Evolutionary conservation across 108 stramenopile genomes (phyloP).

Genomic region (Chaetoceros tenuissimus): DNA sequence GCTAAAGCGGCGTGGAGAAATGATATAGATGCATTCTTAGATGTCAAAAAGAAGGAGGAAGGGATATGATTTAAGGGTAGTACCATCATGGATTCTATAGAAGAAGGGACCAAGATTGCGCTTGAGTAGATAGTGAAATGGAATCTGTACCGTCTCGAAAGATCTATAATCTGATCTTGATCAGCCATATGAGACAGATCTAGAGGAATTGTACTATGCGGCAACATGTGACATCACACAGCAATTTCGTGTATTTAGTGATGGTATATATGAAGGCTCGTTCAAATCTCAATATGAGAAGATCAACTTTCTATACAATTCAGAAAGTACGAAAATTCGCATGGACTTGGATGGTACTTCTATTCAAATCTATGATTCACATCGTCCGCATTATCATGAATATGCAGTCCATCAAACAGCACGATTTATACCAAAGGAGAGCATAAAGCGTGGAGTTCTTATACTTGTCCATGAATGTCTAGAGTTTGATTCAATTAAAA

Average conservation of each 20-base stretch:
- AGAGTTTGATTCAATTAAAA: constrained; percentile 66
- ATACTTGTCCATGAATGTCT: constrained; percentile 77
- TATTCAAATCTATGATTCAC: constrained; percentile 61
- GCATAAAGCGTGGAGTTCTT: constrained; percentile 60
- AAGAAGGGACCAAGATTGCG: not conserved
- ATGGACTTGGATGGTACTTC: constrained; percentile 62
- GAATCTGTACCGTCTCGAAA: not conserved
- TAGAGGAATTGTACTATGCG: not conserved
- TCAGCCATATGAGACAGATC: not conserved
- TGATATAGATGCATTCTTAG: not conserved
- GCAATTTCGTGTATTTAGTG: not conserved
- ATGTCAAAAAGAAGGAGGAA: not conserved
- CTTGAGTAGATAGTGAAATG: constrained; percentile 1
- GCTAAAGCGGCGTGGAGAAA: too few species aligned
- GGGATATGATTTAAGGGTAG: not conserved
- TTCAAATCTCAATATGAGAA: constrained; percentile 25
- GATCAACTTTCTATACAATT: constrained; percentile 20
- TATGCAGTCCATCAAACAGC: constrained; percentile 69
- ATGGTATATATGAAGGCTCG: not conserved
- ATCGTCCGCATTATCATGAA: constrained; percentile 85
- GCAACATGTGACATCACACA: not conserved
- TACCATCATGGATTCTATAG: not conserved
- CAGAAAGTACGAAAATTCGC: constrained; percentile 36
- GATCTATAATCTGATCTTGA: not conserved
- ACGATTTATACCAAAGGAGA: constrained; percentile 43